Evolutionary conservation across 169 alveolate genomes (phyloP).

Genomic region (Plasmodium cynomolgi): DNA sequence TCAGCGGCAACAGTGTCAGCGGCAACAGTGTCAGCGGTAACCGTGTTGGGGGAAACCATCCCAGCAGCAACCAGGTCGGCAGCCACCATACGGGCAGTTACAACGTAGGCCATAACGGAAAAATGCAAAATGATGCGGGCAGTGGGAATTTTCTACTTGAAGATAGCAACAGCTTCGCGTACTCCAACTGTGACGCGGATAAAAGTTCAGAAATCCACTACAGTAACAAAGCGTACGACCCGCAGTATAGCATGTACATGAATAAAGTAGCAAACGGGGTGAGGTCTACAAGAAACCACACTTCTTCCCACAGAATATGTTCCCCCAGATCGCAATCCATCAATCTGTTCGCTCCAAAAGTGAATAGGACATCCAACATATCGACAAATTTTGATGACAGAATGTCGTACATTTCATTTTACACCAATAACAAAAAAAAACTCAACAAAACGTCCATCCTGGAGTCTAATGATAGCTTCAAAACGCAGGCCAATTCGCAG

Average conservation of each 20-base stretch:
- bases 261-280: constrained; percentile 27
- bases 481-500: constrained; percentile 61
- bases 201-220: constrained; percentile 32
- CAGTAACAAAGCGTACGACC: constrained; percentile 27
- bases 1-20: background rate
- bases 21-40: background rate
- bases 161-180: background rate
- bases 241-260: constrained; percentile 26
- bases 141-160: constrained; percentile 2
- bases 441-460: constrained; percentile 16
- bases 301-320: constrained; percentile 19
- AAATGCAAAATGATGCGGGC: background rate
- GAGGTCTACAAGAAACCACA: constrained; percentile 33
- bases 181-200: constrained; percentile 13
- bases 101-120: background rate
- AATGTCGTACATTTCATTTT: background rate
- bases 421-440: constrained; percentile 12
- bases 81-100: background rate
- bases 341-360: constrained; percentile 22
- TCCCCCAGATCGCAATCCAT: constrained; percentile 49
- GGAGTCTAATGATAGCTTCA: constrained; percentile 48
- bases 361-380: constrained; percentile 34
- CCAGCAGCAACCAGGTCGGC: background rate
- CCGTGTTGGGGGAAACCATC: no score
- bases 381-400: constrained; percentile 44